A percentile compares a stretch with the other conserved stretches of the same genome.
phyloP scores from a whole-genome alignment of 208 protist genomes.

The Entamoeba moshkovskii region DNA sequence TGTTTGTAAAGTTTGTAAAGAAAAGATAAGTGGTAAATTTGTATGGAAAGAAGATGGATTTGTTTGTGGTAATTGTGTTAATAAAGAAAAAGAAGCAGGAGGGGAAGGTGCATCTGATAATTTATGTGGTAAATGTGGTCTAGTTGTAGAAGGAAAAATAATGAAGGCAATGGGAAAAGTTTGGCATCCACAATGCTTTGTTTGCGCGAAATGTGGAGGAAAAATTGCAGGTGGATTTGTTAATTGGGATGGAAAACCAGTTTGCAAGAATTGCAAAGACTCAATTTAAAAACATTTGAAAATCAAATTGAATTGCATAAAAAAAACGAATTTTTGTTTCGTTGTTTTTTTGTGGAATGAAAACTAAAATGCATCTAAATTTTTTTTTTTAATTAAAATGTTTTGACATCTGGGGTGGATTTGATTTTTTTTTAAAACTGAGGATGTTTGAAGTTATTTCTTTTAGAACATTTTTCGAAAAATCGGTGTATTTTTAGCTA shows the following conservation, averaged over 20 bases:
- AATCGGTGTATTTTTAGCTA: no score
- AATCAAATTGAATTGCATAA: no score
- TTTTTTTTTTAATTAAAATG: no score
- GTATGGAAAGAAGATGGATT: not conserved
- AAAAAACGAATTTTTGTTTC: no score
- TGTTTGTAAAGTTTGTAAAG: not conserved
- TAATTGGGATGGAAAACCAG: not conserved
- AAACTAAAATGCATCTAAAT: no score
- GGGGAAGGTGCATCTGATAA: not conserved
- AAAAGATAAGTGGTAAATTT: not conserved
- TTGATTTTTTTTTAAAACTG: no score
- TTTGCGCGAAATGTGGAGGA: not conserved
- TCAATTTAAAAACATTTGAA: not conserved
- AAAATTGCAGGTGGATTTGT: not conserved
- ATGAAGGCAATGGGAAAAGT: not conserved
- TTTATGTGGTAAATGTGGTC: not conserved
- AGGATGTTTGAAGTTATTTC: no score
- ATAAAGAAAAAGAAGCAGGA: not conserved
- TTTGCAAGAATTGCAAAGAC: not conserved
- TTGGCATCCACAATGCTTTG: not conserved
- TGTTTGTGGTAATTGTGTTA: not conserved
- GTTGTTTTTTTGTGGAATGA: no score
- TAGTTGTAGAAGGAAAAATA: not conserved
- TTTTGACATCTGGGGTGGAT: no score
- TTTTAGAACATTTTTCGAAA: no score